Base-by-base conservation (phyloP, 768 basidiomycete genomes). In the Trichaptum fuscoviolaceum region DNA sequence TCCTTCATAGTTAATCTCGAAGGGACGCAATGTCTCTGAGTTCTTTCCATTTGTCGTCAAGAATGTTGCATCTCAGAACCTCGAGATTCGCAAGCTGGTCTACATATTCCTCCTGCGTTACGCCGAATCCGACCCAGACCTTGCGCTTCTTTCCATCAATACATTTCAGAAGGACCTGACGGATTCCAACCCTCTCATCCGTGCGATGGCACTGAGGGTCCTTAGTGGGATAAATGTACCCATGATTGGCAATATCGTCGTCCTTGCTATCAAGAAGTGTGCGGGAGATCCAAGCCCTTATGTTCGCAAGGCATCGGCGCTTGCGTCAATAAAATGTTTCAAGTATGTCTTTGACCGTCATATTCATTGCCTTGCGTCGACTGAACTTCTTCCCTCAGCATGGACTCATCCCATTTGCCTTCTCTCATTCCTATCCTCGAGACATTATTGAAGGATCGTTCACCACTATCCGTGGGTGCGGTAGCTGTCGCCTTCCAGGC, bases 31-130 rank as follows among this genome's bases (percentile, higher is more conserved):
- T 70, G 93, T 97, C 69, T 90, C 95, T 26, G 86, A 90, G 68
- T 96, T 95, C 84, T 99, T 99, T 73, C 92, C 97, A 5, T 92
- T 92, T 73, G 97, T 99, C 27, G 95, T 98, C 72, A 98, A 96
- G 81, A 96, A 96, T 71, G 96, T 99, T 57, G 94, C 94, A 1
- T 92, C 95, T 1, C 87, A 88, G 65, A 93, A 93, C 73, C 87
- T 99, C 62, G 95, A 97, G 77, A 90, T 96, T 72, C 88, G 96
- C 67, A 98, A 99, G 78, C 87, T 99, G 64, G 95, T 99, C 52
- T 99, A 99, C 77, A 96, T 99, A 69, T 99, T 96, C 79, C 89
- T 99, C 69, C 81, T 99, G 59, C 90, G 94, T 67, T 96, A 97
- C 77, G 95, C 97, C 63, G 89, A 92, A 57, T 86, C 89, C 35